Base-by-base conservation (phyloP, 2,329 filamentous ascomycete species). In the Chrysoporthe puriensis region DNA sequence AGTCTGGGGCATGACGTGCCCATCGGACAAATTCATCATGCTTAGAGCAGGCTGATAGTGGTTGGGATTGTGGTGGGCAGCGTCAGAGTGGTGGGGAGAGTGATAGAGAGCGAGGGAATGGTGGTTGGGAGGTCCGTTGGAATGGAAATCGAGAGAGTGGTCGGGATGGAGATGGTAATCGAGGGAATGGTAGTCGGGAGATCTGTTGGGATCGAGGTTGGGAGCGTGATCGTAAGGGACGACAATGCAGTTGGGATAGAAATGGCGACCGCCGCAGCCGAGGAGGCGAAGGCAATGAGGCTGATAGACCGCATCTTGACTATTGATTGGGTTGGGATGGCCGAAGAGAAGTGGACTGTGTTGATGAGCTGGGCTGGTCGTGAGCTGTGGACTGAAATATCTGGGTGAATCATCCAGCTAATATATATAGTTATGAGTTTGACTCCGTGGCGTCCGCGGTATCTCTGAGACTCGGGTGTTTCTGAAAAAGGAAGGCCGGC, bases 281-380 rank as follows among this genome's bases (percentile, higher is more conserved):
- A 60, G 57, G 42, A 60, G 57, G 57, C 43, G 59, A 61, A 46
- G 43, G 59, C 42, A 34, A 61, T 18, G 14, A 61, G 42, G 43
- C 26, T 34, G 14, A 46, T 18, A 16, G 43, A 34, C 6, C 42
- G 59, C 59, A 61, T 61, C 13, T 46, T 61, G 59, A 34, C 16
- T 36, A 43, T 34, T 26, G 43, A 3, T 44, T 21, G 36, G 8
- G 43, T 26, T 60, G 4, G n/a, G 16, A 14, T 7, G 34, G 13
- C 36, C 4, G 34, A 36, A 43, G 34, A 42, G 18, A 42, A 26
- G 26, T 26, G 26, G 46, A 40, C 36, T 9, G 36, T 40, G 36
- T 40, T 9, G 36, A 40, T 6, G 36, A 40, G 36, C 48, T 52
- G 48, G 21, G 26, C 48, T 52, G 21, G 26, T 26, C 21, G 18